phyloP scores from a whole-genome alignment of 2,329 filamentous ascomycete species.

The Mariannaea sp. region DNA sequence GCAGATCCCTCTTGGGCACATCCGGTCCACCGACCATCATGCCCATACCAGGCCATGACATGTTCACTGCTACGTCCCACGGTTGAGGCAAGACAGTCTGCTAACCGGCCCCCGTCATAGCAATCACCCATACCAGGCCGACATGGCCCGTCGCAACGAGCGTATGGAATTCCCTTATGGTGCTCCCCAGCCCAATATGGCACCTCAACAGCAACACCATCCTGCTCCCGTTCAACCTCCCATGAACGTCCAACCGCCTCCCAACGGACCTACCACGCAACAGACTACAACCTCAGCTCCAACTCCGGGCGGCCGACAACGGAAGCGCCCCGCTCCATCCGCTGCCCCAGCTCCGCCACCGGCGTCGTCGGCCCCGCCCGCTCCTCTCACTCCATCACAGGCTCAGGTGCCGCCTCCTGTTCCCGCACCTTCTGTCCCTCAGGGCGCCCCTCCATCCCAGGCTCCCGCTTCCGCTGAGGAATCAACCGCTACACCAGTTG shows the following conservation, averaged over 20 bases:
- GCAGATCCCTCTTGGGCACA: constrained; percentile 10
- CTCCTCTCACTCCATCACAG: constrained; percentile 42
- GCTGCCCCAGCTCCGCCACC: constrained; percentile 45
- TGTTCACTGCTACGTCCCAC: constrained; percentile 33
- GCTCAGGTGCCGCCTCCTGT: constrained; percentile 40
- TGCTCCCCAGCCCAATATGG: constrained; percentile 46
- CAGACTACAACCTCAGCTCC: constrained; percentile 47
- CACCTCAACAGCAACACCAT: constrained; percentile 46
- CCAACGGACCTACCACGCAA: constrained; percentile 38
- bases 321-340: constrained; percentile 49
- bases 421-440: constrained; percentile 39
- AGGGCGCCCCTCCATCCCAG: constrained; percentile 35
- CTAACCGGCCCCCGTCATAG: constrained; percentile 41
- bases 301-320: constrained; percentile 45
- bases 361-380: constrained; percentile 41
- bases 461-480: constrained; percentile 41
- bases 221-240: constrained; percentile 47
- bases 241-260: constrained; percentile 50
- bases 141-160: constrained; percentile 54
- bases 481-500: constrained; percentile 35
- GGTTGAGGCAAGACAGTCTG: constrained; percentile 33
- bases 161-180: constrained; percentile 51
- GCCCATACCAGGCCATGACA: constrained; percentile 27
- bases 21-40: constrained; percentile 24
- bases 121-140: constrained; percentile 56